phyloP scores from a whole-genome alignment of 345 rosid species.

The Tarenaya hassleriana region DNA sequence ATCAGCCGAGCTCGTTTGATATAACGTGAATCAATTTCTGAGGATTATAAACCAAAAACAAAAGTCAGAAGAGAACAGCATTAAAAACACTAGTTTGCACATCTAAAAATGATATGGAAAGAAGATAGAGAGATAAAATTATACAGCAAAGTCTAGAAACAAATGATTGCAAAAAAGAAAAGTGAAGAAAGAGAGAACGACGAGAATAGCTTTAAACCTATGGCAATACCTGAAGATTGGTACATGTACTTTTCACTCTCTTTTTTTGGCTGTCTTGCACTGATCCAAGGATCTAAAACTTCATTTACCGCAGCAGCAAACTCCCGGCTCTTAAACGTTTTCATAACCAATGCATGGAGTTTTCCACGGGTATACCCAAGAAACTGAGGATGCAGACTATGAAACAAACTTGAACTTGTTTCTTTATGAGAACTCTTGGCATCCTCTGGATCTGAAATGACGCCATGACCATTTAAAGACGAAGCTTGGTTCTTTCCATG shows the following conservation, averaged over 20 bases:
- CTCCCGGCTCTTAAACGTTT: conserved; percentile 87
- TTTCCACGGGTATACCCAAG: conserved; percentile 88
- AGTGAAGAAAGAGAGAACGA: conserved; percentile 9
- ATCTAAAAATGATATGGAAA: conserved; percentile 6
- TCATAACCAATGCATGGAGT: conserved; percentile 95
- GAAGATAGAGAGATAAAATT: conserved; percentile 8
- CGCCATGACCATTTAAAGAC: conserved; percentile 34
- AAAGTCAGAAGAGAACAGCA: conserved; percentile 18
- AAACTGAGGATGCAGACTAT: conserved; percentile 79
- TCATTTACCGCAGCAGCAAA: conserved; percentile 96
- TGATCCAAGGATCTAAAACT: conserved; percentile 96
- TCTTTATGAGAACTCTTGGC: conserved; percentile 24
- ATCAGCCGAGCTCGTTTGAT: conserved; percentile 71
- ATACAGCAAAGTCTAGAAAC: conserved; percentile 16
- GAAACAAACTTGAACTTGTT: conserved; percentile 40
- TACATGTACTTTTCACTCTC: conserved; percentile 70
- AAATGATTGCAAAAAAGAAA: conserved; percentile 5
- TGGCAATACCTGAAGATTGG: conserved; percentile 64
- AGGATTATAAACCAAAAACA: conserved; percentile 24
- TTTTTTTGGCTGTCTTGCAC: conserved; percentile 86
- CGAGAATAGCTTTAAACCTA: background rate
- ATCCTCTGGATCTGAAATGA: conserved; percentile 28
- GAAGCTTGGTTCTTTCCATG: conserved; percentile 29
- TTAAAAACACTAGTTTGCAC: conserved; percentile 15
- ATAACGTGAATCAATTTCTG: conserved; percentile 57